phyloP scores from a whole-genome alignment of 371 early-diverging fungal species.

The Thermomucor indicae-seudaticae region DNA sequence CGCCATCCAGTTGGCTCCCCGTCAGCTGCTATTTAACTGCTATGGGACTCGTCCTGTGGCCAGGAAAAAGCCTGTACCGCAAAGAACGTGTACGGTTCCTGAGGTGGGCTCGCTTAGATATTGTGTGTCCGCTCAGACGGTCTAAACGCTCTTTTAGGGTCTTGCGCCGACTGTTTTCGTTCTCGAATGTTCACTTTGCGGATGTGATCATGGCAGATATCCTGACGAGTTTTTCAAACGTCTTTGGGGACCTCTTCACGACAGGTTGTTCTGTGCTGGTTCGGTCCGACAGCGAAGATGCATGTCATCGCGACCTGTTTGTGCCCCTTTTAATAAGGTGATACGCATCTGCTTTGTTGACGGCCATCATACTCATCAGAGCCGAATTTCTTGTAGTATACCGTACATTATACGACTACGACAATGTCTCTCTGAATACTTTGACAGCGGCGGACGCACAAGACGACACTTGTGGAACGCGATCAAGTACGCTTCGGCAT shows the following conservation, averaged over 20 bases:
- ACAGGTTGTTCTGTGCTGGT: constrained; percentile 5
- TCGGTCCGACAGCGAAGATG: constrained; percentile 35
- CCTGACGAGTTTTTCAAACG: constrained; percentile 85
- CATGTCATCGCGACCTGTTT: constrained; percentile 47
- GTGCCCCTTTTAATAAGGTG: constrained; percentile 62
- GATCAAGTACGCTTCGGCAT: constrained; percentile 78
- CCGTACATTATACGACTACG: constrained; percentile 64
- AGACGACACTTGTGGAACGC: constrained; percentile 84
- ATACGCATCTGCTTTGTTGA: no score
- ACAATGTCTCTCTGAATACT: constrained; percentile 78
- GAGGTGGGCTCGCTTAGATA: constrained; percentile 34
- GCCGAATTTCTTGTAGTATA: not conserved
- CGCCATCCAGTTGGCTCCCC: constrained; percentile 9
- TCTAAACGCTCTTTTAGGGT: not conserved
- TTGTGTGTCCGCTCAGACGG: not conserved
- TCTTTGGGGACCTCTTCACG: constrained; percentile 77
- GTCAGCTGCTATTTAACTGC: constrained; percentile 48
- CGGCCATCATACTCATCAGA: no score
- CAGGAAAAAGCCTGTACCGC: constrained; percentile 48
- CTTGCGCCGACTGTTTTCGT: constrained; percentile 39
- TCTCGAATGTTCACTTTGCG: constrained; percentile 64
- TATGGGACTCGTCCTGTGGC: constrained; percentile 48
- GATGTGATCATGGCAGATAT: constrained; percentile 93
- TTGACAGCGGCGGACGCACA: constrained; percentile 37
- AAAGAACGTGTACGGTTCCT: constrained; percentile 62